phyloP scores from a whole-genome alignment of 805 yeast genomes.

The Schwanniomyces pseudopolymorphus region DNA sequence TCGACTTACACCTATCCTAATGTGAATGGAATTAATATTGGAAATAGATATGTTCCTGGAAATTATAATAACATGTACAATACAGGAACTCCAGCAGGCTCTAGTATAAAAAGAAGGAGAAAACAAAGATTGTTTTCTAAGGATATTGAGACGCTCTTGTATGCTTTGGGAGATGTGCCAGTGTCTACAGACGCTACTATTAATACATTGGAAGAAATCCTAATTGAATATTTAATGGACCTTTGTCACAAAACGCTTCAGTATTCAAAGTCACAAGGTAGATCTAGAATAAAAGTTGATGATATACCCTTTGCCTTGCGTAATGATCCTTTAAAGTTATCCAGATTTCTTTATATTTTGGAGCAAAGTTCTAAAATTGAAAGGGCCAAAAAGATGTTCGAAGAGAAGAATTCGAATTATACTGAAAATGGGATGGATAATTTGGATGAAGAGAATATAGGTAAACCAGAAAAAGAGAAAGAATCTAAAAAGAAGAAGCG shows the following conservation, averaged over 20 bases:
- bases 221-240: constrained; percentile 37
- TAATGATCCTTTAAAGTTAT: constrained; percentile 42
- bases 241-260: constrained; percentile 29
- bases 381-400: constrained; percentile 41
- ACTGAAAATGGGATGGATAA: constrained; percentile 18
- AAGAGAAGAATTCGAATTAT: constrained; percentile 18
- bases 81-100: constrained; percentile 6
- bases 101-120: constrained; percentile 19
- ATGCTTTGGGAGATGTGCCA: constrained; percentile 43
- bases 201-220: constrained; percentile 37
- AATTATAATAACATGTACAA: background rate
- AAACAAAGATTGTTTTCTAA: constrained; percentile 38
- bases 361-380: constrained; percentile 38
- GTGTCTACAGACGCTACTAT: constrained; percentile 38
- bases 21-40: background rate
- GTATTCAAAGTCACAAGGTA: constrained; percentile 38
- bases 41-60: background rate
- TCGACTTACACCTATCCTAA: background rate
- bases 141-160: constrained; percentile 42
- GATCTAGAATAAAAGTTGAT: constrained; percentile 39
- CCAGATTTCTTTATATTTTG: constrained; percentile 39
- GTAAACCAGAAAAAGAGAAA: constrained; percentile 1
- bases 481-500: constrained; percentile 9
- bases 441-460: constrained; percentile 7
- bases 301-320: constrained; percentile 42